Percentiles rank a stretch among this genome's conserved stretches.
These are phyloP conservation scores for Draba incana DNA, from an alignment of 345 rosid species.

Conservation along the genomic window DNA sequence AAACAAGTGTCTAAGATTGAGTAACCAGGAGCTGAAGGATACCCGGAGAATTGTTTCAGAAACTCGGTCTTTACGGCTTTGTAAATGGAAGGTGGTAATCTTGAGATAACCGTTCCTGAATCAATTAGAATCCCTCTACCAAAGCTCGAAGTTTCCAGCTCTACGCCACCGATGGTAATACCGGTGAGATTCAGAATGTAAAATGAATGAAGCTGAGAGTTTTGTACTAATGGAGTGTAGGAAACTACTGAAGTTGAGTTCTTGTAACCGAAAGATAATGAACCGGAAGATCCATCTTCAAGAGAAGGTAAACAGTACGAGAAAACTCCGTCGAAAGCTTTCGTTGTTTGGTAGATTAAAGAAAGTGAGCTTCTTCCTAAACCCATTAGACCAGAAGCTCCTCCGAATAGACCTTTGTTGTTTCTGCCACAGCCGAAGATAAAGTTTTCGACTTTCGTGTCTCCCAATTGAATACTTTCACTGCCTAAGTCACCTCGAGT, in stretches of 20 bases:
- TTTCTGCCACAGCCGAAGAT: slow-evolving; percentile 83
- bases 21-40: slow-evolving; percentile 69
- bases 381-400: slow-evolving; percentile 89
- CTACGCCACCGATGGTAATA: slow-evolving; percentile 60
- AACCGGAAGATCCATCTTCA: slow-evolving; percentile 66
- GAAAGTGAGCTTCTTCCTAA: slow-evolving; percentile 77
- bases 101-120: slow-evolving; percentile 84
- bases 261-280: slow-evolving; percentile 73
- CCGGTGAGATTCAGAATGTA: slow-evolving; percentile 83
- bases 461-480: slow-evolving; percentile 59
- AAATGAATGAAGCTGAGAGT: slow-evolving; percentile 66
- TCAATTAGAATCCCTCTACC: slow-evolving; percentile 65
- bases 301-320: slow-evolving; percentile 86
- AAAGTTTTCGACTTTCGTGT: slow-evolving; percentile 46
- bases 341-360: slow-evolving; percentile 62
- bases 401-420: slow-evolving; percentile 81
- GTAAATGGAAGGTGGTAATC: slow-evolving; percentile 85
- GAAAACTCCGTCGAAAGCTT: slow-evolving; percentile 66
- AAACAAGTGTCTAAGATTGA: slow-evolving; percentile 88
- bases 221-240: slow-evolving; percentile 63
- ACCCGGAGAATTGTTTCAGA: slow-evolving; percentile 61
- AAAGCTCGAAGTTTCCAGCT: slow-evolving; percentile 46
- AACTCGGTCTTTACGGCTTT: slow-evolving; percentile 67
- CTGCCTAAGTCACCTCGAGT: slow-evolving; percentile 71
- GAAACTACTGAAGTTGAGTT: slow-evolving; percentile 64